Percentiles rank a stretch among this genome's conserved stretches.
These are phyloP conservation scores for Globisporangium takayamanum DNA, from an alignment of 352 stramenopile genomes.

Conservation along the genomic window DNA sequence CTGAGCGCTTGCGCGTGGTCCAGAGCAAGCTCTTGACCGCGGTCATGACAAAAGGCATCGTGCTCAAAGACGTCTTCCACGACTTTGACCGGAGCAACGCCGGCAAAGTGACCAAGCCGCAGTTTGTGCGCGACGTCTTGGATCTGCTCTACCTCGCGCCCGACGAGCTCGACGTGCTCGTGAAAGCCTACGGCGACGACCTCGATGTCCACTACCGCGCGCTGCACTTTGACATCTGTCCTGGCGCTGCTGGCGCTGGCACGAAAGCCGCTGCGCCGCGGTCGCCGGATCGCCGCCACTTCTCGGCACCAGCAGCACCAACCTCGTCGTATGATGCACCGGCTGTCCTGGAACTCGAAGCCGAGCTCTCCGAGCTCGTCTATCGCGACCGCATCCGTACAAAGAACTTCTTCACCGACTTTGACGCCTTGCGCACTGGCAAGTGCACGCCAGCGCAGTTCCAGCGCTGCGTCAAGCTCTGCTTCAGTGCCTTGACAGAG, in stretches of 20 bases:
- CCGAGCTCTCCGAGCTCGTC: conserved; percentile 45
- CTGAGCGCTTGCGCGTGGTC: conserved; percentile 23
- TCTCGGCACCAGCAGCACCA: conserved; percentile 25
- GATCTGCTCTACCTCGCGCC: conserved; percentile 51
- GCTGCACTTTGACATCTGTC: conserved; percentile 66
- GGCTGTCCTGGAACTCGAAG: conserved; percentile 34
- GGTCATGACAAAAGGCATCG: conserved; percentile 71
- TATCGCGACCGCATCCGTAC: conserved; percentile 71
- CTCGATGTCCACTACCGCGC: conserved; percentile 75
- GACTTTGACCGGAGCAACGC: conserved; percentile 83
- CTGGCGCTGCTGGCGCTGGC: conserved; percentile 25
- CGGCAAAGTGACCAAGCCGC: conserved; percentile 72
- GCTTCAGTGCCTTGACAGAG: conserved; percentile 59
- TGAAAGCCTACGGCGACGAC: conserved; percentile 68
- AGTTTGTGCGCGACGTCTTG: conserved; percentile 69
- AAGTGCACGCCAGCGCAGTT: conserved; percentile 80
- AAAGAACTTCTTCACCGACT: conserved; percentile 84
- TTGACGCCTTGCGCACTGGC: conserved; percentile 63
- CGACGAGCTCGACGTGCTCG: conserved; percentile 46
- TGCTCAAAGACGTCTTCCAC: conserved; percentile 85
- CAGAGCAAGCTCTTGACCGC: conserved; percentile 56
- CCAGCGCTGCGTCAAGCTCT: conserved; percentile 71
- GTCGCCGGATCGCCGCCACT: conserved; percentile 51
- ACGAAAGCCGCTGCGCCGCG: conserved; percentile 19
- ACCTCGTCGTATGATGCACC: not conserved